Conservation (phyloP, 768 basidiomycete species). For the Phanerochaete sordida region DNA sequence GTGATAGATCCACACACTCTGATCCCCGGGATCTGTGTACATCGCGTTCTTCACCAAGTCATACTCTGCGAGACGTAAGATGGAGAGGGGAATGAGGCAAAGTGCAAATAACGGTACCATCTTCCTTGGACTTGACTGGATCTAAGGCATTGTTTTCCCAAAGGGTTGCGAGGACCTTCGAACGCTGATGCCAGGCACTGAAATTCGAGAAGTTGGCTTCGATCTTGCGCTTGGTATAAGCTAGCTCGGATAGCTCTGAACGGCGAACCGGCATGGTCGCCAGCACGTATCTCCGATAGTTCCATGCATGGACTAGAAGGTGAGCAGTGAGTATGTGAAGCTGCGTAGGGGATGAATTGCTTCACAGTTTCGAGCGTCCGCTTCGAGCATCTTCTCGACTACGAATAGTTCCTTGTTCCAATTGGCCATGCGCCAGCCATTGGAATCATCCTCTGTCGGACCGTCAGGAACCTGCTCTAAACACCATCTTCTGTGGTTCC, state of each 20-base stretch:
- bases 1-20: conserved; percentile 98
- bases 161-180: conserved; percentile 67
- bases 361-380: conserved; percentile 91
- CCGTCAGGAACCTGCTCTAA: conserved; percentile 81
- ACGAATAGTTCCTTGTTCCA: conserved; percentile 88
- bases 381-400: conserved; percentile 90
- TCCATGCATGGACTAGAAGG: conserved; percentile 92
- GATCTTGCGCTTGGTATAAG: conserved; percentile 88
- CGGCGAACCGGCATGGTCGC: conserved; percentile 58
- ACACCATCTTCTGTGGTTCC: conserved; percentile 98
- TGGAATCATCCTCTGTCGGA: conserved; percentile 46
- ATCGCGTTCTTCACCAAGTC: conserved; percentile 90
- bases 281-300: conserved; percentile 87
- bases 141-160: conserved; percentile 60
- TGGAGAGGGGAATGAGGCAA: not conserved
- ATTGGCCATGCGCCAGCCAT: conserved; percentile 72
- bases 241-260: conserved; percentile 65
- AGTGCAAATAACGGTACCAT: conserved; percentile 50
- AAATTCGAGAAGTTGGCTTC: conserved; percentile 95
- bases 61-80: conserved; percentile 62
- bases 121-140: conserved; percentile 53
- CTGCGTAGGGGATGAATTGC: too few species aligned
- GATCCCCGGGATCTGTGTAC: conserved; percentile 95
- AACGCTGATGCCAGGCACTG: conserved; percentile 98
- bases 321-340: too few species aligned